Evolutionary conservation across 2,329 filamentous ascomycete species (phyloP), one percentile per base, ranked within the genome.

Genomic region (Paraphaeosphaeria sporulosa): DNA sequence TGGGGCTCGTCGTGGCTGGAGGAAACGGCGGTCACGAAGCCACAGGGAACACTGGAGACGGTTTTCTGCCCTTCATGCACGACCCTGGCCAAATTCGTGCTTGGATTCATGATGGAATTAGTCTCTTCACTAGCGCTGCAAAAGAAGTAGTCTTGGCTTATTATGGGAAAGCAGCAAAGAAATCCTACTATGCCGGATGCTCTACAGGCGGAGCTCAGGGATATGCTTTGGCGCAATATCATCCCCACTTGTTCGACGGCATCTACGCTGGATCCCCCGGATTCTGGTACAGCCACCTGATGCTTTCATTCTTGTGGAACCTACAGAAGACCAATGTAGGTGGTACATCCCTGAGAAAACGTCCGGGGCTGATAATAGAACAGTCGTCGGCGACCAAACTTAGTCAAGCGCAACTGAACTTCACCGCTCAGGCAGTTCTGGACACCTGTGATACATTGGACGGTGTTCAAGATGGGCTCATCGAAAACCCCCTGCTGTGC

Each of bases 381-480:
- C 10, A 48, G 44, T 25, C 23, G 21, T 38, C 27, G 27, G 49
- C 30, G 19, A 43, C 58, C 15, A 66, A 67, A 36, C 62, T 76
- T 4, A 57, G 64, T 21, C 77, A 78, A 64, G 55, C 59, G 7
- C 56, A 69, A 6, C 63, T 78, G 7, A 71, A 79, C 30, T 71
- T 76, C 36, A 75, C 75, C 32, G 74, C 70, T 0, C 58, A 69
- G 34, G 71, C 76, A 21, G 73, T 78, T 1, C 58, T 81, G 5
- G 68, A 69, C 3, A 71, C 75, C 40, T 81, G 79, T 59, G 79
- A 81, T 55, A 62, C 55, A 1, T 60, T 78, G n/a, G 80, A 81
- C 63, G 78, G 78, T 2, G 73, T 79, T 7, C 43, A 66, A 2
- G 78, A 80, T 59, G 68, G 74, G 0, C 64, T 80, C n/a, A 69